Percentiles rank a stretch among this genome's conserved stretches.
Evolutionary conservation across 2,329 filamentous ascomycete genomes (phyloP).

Genomic region (Colletotrichum sp.): DNA sequence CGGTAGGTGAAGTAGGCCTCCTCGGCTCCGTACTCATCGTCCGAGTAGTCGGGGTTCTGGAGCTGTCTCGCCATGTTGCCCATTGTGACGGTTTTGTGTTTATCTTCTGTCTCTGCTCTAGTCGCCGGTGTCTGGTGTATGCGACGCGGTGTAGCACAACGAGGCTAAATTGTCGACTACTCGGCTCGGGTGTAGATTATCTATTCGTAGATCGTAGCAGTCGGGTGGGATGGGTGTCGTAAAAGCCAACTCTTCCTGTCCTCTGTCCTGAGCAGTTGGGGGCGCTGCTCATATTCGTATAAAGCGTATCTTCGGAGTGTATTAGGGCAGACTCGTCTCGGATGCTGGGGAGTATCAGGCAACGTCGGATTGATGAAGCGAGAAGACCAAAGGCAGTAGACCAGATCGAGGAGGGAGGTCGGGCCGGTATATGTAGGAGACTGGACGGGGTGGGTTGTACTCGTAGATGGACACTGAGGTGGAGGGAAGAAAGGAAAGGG

Average conservation of each 20-base stretch:
- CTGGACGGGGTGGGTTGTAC: background rate
- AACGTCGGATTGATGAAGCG: background rate
- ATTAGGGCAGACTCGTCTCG: background rate
- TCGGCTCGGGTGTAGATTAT: background rate
- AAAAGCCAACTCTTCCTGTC: constrained; percentile 24
- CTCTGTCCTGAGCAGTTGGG: constrained; percentile 22
- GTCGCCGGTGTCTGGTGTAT: background rate
- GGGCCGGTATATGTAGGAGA: constrained; percentile 19
- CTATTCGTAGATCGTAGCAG: constrained; percentile 10
- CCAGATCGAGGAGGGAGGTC: background rate
- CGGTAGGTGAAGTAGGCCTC: constrained; percentile 68
- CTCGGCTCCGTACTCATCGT: constrained; percentile 54
- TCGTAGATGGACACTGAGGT: background rate
- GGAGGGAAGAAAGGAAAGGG: background rate
- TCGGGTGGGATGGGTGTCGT: constrained; percentile 8
- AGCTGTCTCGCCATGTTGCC: constrained; percentile 20
- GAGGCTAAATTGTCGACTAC: background rate
- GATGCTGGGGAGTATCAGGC: background rate
- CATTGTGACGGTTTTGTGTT: constrained; percentile 9
- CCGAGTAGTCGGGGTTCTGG: constrained; percentile 27
- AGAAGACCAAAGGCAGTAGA: background rate
- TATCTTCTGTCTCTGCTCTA: background rate
- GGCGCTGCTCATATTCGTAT: constrained; percentile 24
- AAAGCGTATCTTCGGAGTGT: background rate
- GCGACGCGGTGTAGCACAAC: background rate